Percentiles rank a stretch among this genome's conserved stretches.
These are phyloP conservation scores for Talaromyces sp. DNA, from an alignment of 2,329 filamentous ascomycete species.

Conservation along the genomic window DNA sequence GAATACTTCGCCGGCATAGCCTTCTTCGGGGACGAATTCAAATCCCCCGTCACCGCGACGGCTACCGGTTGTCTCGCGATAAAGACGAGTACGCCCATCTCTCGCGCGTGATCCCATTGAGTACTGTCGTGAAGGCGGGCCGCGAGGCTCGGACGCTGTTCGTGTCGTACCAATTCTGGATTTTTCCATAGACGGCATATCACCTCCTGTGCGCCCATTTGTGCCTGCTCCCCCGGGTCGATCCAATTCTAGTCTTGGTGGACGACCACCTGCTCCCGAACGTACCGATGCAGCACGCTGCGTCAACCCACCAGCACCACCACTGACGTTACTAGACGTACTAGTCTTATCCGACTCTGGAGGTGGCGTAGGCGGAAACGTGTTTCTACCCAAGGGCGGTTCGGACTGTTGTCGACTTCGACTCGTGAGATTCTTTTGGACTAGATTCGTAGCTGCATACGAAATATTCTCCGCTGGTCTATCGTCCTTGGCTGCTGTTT, in stretches of 20 bases:
- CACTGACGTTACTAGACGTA: constrained; percentile 17
- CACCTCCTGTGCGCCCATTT: constrained; percentile 30
- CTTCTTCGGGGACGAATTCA: constrained; percentile 24
- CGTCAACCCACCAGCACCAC: constrained; percentile 30
- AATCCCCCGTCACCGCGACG: constrained; percentile 28
- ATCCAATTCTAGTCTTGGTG: constrained; percentile 42
- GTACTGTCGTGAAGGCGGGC: constrained; percentile 34
- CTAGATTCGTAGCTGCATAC: constrained; percentile 86
- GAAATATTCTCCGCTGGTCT: constrained; percentile 78
- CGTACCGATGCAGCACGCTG: constrained; percentile 48
- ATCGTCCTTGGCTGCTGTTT: constrained; percentile 57
- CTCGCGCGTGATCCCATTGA: constrained; percentile 22
- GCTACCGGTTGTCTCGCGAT: constrained; percentile 31
- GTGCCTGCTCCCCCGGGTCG: constrained; percentile 24
- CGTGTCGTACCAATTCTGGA: constrained; percentile 45
- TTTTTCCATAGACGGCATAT: constrained; percentile 28
- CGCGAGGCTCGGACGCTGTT: constrained; percentile 50
- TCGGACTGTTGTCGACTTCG: constrained; percentile 76
- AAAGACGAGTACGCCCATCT: constrained; percentile 25
- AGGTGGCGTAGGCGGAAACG: constrained; percentile 97
- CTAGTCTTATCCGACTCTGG: constrained; percentile 71
- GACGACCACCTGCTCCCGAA: constrained; percentile 31
- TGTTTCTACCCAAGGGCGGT: constrained; percentile 68
- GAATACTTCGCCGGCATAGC: constrained; percentile 47
- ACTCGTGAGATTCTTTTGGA: constrained; percentile 76